Percentiles rank a stretch among this genome's conserved stretches.
These are phyloP conservation scores for Sugiyamaella floridensis DNA, from an alignment of 805 yeast species.

Conservation along the genomic window DNA sequence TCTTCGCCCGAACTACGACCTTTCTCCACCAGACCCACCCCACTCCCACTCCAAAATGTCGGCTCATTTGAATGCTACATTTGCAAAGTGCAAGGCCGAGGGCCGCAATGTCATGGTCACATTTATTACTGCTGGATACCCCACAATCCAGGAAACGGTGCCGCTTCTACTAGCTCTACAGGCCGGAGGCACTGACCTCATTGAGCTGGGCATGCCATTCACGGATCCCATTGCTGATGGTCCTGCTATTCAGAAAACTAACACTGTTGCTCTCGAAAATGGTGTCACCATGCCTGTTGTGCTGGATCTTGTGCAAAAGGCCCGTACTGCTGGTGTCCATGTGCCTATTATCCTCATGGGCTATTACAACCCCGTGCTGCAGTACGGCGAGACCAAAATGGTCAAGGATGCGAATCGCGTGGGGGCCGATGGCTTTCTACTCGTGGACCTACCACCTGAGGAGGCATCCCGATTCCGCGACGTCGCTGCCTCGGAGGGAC, in stretches of 20 bases:
- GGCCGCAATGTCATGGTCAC: constrained; percentile 86
- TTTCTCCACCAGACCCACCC: background rate
- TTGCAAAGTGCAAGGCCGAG: constrained; percentile 52
- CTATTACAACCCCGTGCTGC: constrained; percentile 88
- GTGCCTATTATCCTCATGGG: constrained; percentile 95
- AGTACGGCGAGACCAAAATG: constrained; percentile 81
- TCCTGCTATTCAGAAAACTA: constrained; percentile 89
- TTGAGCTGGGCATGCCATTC: constrained; percentile 93
- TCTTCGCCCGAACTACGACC: background rate
- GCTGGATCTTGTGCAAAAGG: constrained; percentile 63
- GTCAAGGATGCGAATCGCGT: constrained; percentile 72
- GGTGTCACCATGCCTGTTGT: constrained; percentile 68
- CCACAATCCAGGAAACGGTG: constrained; percentile 78
- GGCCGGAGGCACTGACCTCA: constrained; percentile 90
- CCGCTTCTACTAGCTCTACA: constrained; percentile 84
- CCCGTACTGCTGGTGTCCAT: constrained; percentile 76
- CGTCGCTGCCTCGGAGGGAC: constrained; percentile 55
- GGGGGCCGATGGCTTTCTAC: constrained; percentile 91
- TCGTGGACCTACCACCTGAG: constrained; percentile 97
- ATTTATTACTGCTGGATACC: constrained; percentile 91
- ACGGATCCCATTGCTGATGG: constrained; percentile 99
- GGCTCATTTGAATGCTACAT: constrained; percentile 50
- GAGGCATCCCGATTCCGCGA: constrained; percentile 86
- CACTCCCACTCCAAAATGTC: constrained; percentile 36
- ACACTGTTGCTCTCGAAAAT: constrained; percentile 66